Base-by-base conservation (phyloP, 1,284 basidiomycete species). In the Cutaneotrichosporon sp. region DNA sequence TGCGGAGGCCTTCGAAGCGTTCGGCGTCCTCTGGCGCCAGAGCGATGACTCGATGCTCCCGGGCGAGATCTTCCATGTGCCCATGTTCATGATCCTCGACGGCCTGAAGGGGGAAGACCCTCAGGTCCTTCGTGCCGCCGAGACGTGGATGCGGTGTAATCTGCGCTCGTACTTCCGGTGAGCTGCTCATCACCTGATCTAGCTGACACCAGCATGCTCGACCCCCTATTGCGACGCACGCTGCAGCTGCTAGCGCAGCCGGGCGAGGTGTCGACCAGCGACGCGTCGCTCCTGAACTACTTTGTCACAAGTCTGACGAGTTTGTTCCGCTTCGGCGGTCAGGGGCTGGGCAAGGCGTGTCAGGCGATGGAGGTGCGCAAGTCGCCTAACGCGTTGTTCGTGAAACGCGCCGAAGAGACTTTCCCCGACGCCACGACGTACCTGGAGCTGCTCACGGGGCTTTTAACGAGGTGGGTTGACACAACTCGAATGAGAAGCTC, bases 101-200 rank as follows among this genome's bases (percentile, higher is more conserved):
- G 83, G 84, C 0, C 75, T 97, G 33, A 85, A 84, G 64, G 84
- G 79, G 47, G 83, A 85, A 17, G 84, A 90, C 64, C 85, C 89
- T 1, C 77, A 77, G 51, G 72, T 87, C 16, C 83, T 86, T 26
- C 81, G 90, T 8, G 79, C 87, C 32, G 88, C 87, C 6, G 92
- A 96, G 71, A 91, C 90, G 0, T 97, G 92, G 92, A 90, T 97
- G 86, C 82, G 91, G 26, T 90, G 88, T 65, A 91, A 85, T 66
- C 78, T 94, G n/a, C 86, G 85, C 66, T 92, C 90, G 1, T 93
- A 92, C 70, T 78, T 89, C 53, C 82, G 90, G 90, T 91, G 70
- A 47, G 78, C 50, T 4, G 12, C 26, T 27, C 5, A 16, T 9
- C 1, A 12, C 22, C n/a, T 4, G 12, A 11, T 3, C 8, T 2